Evolutionary conservation across 2,329 filamentous ascomycete species (phyloP), one percentile per base, ranked within the genome.

Genomic region (Ophiosphaerella narmari): DNA sequence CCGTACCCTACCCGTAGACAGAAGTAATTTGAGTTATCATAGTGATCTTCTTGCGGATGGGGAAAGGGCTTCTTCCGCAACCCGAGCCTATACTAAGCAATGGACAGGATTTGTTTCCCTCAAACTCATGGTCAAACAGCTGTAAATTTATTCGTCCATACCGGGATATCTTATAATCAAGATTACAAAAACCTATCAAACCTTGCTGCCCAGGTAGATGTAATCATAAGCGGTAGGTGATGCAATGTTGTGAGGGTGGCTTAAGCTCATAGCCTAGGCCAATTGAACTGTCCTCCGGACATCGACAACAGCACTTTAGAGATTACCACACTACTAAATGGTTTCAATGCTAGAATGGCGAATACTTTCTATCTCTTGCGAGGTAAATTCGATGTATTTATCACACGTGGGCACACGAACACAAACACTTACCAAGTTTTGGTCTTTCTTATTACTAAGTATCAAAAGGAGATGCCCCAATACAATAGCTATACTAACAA

Each of bases 181-280:
- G 39, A 13, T 14, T 41, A 41, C 24, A 29, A 31, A 26, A 5
- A 14, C 7, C 21, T 29, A 2, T 13, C 39, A 31, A 16, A 41
- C 24, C 39, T 41, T 31, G 21, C 39, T 41, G 24, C 32, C 14
- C 24, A 41, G 13, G 39, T 41, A 13, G 39, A 41, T 14, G 24
- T 41, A 11, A 41, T 41, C 11, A 41, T 41, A 31, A 41, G 39
- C 14, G 39, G 39, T 41, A 31, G 12, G 39, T 31, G 23, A 41
- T 16, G 3, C 39, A 41, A 16, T 14, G 23, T 41, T 31, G 39
- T 41, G 18, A 5, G 24, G 16, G 32, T 41, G 13, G 29, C 39
- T 8, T n/a, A 31, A 26, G 39, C 39, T 41, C 32, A 41, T 41
- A 16, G 23, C 9, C 13, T 29, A 31, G 39, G 39, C 24, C 18